phyloP scores from a whole-genome alignment of 148 eudicot species.

The Limonium bicolor region DNA sequence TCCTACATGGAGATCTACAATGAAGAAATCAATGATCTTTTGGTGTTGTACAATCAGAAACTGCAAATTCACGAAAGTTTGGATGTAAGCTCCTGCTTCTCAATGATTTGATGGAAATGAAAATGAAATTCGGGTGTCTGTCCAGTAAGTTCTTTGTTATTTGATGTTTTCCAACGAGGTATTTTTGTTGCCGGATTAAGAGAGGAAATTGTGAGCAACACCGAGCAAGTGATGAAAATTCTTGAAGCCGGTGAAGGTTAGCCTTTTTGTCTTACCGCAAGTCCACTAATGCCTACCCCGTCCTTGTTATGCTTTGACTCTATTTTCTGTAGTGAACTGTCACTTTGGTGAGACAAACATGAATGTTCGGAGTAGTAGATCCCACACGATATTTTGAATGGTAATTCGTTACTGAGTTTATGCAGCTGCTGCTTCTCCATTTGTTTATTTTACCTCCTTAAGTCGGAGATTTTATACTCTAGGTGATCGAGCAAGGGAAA shows the following conservation, averaged over 20 bases:
- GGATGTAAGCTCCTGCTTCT: slow-evolving; percentile 33
- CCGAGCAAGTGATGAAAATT: slow-evolving; percentile 78
- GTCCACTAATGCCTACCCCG: no score
- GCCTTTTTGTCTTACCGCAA: slow-evolving; percentile 4
- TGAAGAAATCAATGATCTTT: slow-evolving; percentile 93
- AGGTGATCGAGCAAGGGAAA: slow-evolving; percentile 94
- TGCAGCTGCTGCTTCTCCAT: no score
- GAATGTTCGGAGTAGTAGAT: slow-evolving; percentile 96
- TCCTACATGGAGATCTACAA: slow-evolving; percentile 98
- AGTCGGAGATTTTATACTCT: slow-evolving; percentile 1
- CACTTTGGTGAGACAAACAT: slow-evolving; percentile 99
- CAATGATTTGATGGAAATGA: background rate
- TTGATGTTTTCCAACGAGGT: slow-evolving; percentile 76
- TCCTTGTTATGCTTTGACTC: slow-evolving; percentile 4
- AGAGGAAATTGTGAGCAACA: slow-evolving; percentile 79
- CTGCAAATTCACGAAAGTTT: slow-evolving; percentile 88
- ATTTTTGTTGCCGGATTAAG: slow-evolving; percentile 91
- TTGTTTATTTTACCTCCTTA: no score
- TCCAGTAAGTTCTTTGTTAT: no score
- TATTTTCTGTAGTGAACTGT: slow-evolving; percentile 48
- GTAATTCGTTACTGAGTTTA: slow-evolving; percentile 53
- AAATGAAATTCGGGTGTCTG: no score
- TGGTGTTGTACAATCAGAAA: slow-evolving; percentile 71
- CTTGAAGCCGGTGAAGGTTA: slow-evolving; percentile 92
- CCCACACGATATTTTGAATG: slow-evolving; percentile 97